Evolutionary conservation across 495 filamentous ascomycete species (phyloP), one percentile per base, ranked within the genome.

Genomic region (Aspergillus funiculosus): DNA sequence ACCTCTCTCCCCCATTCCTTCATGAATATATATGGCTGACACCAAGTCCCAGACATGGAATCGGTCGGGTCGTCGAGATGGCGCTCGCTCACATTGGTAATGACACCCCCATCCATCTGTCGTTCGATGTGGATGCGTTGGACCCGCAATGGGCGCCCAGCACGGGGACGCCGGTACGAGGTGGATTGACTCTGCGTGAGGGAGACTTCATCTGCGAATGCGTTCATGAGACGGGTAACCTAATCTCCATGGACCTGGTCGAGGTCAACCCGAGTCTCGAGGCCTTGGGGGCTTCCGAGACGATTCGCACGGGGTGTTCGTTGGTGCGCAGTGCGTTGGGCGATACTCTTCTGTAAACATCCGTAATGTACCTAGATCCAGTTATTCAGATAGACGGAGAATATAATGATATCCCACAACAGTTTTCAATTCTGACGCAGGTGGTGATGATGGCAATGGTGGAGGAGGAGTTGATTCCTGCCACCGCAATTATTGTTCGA

Each of bases 151-250:
- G 87, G 83, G 94, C 94, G 11, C 94, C 92, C 9, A 91, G 86
- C 64, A 99, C 92, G 0, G 92, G 92, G 13, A 99, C 92, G 8
- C 89, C 92, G 0, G 92, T 99, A 19, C 76, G 94, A 56, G 92
- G 92, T n/a, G 92, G 92, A 0, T 62, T 99, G 64, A 99, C 94
- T 11, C 74, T 99, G 54, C 77, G 92, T 30, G 92, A 99, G 71
- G 92, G 94, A 31, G 94, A 97, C 61, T 99, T 85, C 71, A 99
- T 99, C 67, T 94, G 89, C 55, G 92, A 99, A 69, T 87, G 83
- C 55, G 88, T 99, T 22, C 89, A 95, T 60, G 80, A 90, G 73
- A 95, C 90, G 2, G 94, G 94, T 18, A 89, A 82, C 58, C 63
- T 97, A 46, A 75, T 97, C 5, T 89, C 91, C 9, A 80, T 99